Percentiles rank a stretch among this genome's conserved stretches.
phyloP scores from a whole-genome alignment of 345 rosid species.

The Syzygium oleosum region DNA sequence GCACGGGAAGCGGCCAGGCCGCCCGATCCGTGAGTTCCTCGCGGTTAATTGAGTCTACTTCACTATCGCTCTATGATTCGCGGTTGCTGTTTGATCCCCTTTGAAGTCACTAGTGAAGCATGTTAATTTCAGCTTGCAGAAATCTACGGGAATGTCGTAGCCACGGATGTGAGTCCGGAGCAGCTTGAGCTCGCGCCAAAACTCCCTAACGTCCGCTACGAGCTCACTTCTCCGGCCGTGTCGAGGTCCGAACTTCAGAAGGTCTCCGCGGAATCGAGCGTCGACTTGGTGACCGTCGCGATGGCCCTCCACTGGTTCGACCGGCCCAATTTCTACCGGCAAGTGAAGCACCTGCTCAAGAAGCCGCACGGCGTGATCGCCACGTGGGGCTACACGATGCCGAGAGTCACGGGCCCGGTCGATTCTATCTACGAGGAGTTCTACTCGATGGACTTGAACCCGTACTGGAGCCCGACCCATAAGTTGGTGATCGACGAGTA shows the following conservation, averaged over 20 bases:
- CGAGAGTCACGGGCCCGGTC: slow-evolving; percentile 39
- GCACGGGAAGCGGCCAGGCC: slow-evolving; percentile 92
- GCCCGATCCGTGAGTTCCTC: slow-evolving; percentile 44
- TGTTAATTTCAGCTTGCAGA: slow-evolving; percentile 38
- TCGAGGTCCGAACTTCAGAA: slow-evolving; percentile 29
- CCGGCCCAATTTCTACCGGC: slow-evolving; percentile 41
- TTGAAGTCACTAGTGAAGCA: background rate
- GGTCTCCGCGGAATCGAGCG: slow-evolving; percentile 33
- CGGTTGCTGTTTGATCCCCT: too few species aligned
- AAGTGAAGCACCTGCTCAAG: slow-evolving; percentile 53
- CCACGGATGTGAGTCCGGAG: slow-evolving; percentile 71
- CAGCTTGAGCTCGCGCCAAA: slow-evolving; percentile 56
- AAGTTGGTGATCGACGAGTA: slow-evolving; percentile 52
- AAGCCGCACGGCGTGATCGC: slow-evolving; percentile 73
- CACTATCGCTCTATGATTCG: background rate
- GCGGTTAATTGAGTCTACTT: background rate
- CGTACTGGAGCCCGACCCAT: slow-evolving; percentile 54
- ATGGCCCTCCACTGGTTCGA: slow-evolving; percentile 87
- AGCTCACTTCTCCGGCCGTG: slow-evolving; percentile 43
- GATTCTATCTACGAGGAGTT: slow-evolving; percentile 44
- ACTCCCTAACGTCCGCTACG: slow-evolving; percentile 49
- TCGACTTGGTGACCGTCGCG: slow-evolving; percentile 59
- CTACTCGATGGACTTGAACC: slow-evolving; percentile 25
- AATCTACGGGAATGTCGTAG: slow-evolving; percentile 61
- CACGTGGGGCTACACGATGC: slow-evolving; percentile 76